Evolutionary conservation across 495 filamentous ascomycete genomes (phyloP), one percentile per base, ranked within the genome.

Genomic region (Neurospora cerealis): DNA sequence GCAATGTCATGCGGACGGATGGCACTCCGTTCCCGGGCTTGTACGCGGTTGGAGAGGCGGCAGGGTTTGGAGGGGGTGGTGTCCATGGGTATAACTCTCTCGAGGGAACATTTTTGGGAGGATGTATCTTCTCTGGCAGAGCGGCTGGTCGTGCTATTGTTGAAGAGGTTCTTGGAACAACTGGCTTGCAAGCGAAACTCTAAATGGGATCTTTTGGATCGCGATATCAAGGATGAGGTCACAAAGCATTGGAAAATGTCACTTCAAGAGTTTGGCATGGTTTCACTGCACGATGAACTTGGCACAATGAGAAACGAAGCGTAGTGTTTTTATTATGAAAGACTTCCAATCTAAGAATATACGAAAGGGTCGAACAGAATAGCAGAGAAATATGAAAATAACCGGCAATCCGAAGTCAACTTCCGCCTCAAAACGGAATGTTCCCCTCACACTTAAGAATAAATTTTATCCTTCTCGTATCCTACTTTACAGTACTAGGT

Each of bases 41-140:
- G 69, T 88, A 87, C 62, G 85, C 86, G 0, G 85, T 85, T 1
- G 86, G 86, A n/a, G 86, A 88, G 78, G 84, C 80, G 19, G 85
- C 86, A 9, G 86, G 86, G 6, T 88, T 88, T 69, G 86, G 86
- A 1, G 86, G 86, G 8, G 86, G 86, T 7, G 86, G 86, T 36
- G 84, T 87, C 0, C 86, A 88, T 71, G 86, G 86, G 6, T 87
- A 87, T 36, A 85, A 78, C 69, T 82, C 85, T 32, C 80, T 88
- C 11, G 85, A 88, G 77, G 86, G 86, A 15, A 87, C 85, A 7
- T 87, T 81, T 46, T 62, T 81, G 44, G 79, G 85, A 3, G 85
- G 85, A 13, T 87, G 85, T 46, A 87, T 87, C 70, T 87, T 87
- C 75, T 86, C 85, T 0, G 85, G 85, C 0, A 70, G 85, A 40